Evolutionary conservation across 495 filamentous ascomycete species (phyloP), one percentile per base, ranked within the genome.

Genomic region (Melanomma pulvis-pyrius): DNA sequence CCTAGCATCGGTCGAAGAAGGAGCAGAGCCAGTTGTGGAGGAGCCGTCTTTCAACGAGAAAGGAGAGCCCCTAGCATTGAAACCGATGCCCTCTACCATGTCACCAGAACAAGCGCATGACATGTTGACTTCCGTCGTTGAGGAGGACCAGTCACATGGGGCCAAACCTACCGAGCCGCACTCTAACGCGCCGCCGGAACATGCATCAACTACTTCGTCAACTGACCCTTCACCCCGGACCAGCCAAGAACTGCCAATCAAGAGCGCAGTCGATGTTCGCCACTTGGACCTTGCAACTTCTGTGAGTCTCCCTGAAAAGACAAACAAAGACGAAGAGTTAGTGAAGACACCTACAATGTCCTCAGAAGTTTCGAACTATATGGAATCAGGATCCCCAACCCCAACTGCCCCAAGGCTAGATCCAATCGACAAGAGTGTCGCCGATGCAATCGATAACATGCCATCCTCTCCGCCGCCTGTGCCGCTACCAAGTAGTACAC

Each of bases 271-370:
- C 24, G 83, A 86, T 68, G 82, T 90, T 25, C 83, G 85, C 25
- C 87, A 90, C 67, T 79, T 92, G 1, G 90, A 93, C 71, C 82
- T 92, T 41, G 89, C 88, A n/a, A 79, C 88, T 13, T 77, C 87
- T 22, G 74, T 77, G 12, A 72, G 70, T 32, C 75, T 79, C 58
- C 72, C 69, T n/a, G 77, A 77, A 36, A 55, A 15, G 21, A 17
- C 28, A 22, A 12, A 19, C 13, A 61, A 51, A 32, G 67, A 67
- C 19, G 61, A 68, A 34, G 48, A 56, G 7, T 21, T 48, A 1
- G n/a, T 63, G 15, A 68, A 72, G 12, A 65, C 59, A 19, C 69
- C 69, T 19, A 68, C 57, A 13, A n/a, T 59, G 12, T 41, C 61
- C 2, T 19, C 68, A 29, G 59, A 55, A 19, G 9, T 34, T 11